Evolutionary conservation across 2,329 filamentous ascomycete genomes (phyloP), one percentile per base, ranked within the genome.

Genomic region (Botrytis tulipae): DNA sequence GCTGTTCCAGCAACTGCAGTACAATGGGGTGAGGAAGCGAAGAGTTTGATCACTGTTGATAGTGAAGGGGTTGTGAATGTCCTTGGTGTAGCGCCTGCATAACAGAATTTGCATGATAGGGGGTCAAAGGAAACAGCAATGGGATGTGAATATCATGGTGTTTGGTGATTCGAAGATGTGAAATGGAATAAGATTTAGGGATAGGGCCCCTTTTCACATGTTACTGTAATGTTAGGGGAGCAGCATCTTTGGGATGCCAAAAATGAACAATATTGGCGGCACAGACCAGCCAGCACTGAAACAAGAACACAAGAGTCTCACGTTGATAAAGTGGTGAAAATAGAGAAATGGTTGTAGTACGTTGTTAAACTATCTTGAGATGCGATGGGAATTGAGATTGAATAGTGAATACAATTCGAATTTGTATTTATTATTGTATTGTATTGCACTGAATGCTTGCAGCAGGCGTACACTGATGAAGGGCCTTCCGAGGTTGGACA

Each of bases 1-100:
- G 93, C 92, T 4, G 87, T 94, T 37, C 88, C 92, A 25, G 91
- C 92, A 0, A 88, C 91, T 44, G 90, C 91, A 32, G 86, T 97
- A 66, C 86, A 87, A 75, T 99, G 95, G 95, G 94, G 93, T 12
- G 84, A 87, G 37, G 87, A 89, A 68, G 95, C 92, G 18, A 90
- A 90, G 82, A 91, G 89, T 78, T 85, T 98, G 78, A 85, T 97
- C 70, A 87, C 91, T 29, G 86, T 97, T 76, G 93, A 92, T 79
- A 86, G 84, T 25, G 91, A 95, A 68, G 95, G 95, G 25, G 88
- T 90, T 63, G 83, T 98, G 71, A 93, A 89, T 74, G 87, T 96
- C 76, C 84, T 97, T 76, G 86, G 87, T 57, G 51, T 35, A 46
- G 37, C 12, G 20, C 16, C 70, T 67, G 70, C 61, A 42, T 72